Conservation (phyloP, 495 filamentous ascomycete genomes). For the Evansstolkia leycettana region DNA sequence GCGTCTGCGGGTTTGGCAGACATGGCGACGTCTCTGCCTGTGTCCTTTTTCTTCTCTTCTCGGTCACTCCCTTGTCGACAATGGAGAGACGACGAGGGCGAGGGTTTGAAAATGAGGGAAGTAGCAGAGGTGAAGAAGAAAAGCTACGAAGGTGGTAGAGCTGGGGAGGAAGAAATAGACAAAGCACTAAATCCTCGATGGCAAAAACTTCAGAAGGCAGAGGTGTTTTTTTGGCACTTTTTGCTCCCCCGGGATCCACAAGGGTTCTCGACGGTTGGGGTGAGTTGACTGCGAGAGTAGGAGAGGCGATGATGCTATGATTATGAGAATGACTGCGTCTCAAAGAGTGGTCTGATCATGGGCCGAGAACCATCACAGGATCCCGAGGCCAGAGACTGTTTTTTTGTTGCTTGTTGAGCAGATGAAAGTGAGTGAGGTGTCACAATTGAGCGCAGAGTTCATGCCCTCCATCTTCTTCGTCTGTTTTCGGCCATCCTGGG, state of each 20-base stretch:
- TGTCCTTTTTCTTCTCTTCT: neutral
- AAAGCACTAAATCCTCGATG: too few species aligned
- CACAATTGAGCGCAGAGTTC: too few species aligned
- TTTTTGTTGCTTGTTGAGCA: constrained; percentile 21
- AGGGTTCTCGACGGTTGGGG: constrained; percentile 20
- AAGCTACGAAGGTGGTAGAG: too few species aligned
- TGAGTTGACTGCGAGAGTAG: constrained; percentile 13
- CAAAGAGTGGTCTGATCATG: too few species aligned
- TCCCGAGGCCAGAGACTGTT: constrained; percentile 17
- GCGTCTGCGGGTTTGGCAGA: constrained; percentile 25
- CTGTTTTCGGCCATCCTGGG: too few species aligned
- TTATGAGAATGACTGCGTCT: neutral
- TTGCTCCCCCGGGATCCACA: constrained; percentile 16
- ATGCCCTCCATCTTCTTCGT: neutral
- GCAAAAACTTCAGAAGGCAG: neutral
- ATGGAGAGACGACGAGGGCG: neutral
- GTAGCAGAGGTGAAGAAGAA: neutral
- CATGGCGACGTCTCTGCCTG: constrained; percentile 17
- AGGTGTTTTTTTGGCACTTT: constrained; percentile 1
- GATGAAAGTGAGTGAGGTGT: neutral
- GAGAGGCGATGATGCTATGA: neutral
- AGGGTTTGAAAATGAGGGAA: neutral
- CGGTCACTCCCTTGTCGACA: neutral
- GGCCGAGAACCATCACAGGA: constrained; percentile 16
- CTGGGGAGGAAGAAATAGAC: too few species aligned